These are phyloP conservation scores for Phialocephala sp. DNA, from an alignment of 2,329 filamentous ascomycete genomes.

Conservation along the genomic window DNA sequence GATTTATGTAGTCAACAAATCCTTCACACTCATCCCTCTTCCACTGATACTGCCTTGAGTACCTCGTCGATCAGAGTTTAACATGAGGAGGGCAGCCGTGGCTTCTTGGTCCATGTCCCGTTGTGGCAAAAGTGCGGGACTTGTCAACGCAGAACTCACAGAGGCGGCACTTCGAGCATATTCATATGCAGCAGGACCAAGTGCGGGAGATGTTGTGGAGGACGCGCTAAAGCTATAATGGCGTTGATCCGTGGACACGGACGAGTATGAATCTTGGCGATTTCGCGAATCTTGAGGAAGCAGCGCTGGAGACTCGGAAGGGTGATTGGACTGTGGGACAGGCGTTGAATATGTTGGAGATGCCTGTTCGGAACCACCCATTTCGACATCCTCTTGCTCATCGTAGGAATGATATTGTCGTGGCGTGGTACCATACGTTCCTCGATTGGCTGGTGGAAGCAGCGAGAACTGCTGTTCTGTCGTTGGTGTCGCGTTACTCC, in stretches of 20 bases:
- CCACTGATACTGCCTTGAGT: conserved; percentile 41
- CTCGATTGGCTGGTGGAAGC: conserved; percentile 33
- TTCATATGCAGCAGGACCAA: conserved; percentile 56
- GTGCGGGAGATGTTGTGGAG: conserved; percentile 62
- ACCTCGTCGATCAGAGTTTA: conserved; percentile 73
- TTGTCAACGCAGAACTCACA: conserved; percentile 59
- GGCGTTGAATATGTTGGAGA: conserved; percentile 53
- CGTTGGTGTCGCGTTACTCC: conserved; percentile 32
- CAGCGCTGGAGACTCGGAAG: conserved; percentile 59
- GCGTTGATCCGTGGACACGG: conserved; percentile 53
- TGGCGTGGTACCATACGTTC: conserved; percentile 28
- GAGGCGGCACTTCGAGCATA: conserved; percentile 48
- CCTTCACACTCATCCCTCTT: conserved; percentile 58
- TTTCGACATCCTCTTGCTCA: conserved; percentile 62
- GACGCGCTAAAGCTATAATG: conserved; percentile 56
- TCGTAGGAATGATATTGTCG: conserved; percentile 53
- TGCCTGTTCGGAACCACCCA: conserved; percentile 58
- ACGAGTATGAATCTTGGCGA: conserved; percentile 59
- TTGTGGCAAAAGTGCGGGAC: conserved; percentile 61
- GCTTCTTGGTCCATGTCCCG: conserved; percentile 67
- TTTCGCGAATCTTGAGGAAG: conserved; percentile 51
- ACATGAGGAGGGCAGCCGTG: conserved; percentile 84
- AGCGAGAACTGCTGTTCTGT: conserved; percentile 30
- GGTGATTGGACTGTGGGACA: conserved; percentile 42
- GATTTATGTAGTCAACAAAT: conserved; percentile 56